Conservation (phyloP, 345 rosid genomes). For the Gossypium turneri region DNA sequence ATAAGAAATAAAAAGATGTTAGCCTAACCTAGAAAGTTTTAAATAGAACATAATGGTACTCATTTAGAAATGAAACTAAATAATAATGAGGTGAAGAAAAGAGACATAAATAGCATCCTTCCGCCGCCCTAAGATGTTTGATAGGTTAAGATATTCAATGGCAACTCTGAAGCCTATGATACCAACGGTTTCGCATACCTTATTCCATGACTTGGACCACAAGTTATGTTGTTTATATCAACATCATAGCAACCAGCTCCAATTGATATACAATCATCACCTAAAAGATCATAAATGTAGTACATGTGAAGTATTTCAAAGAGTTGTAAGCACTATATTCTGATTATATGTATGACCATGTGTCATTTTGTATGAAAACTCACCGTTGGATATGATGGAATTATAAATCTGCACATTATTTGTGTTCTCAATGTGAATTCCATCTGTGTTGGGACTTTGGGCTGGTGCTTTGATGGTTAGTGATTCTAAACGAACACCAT, state of each 20-base stretch:
- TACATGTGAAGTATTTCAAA: not conserved
- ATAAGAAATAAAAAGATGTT: conserved; percentile 6
- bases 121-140: conserved; percentile 2
- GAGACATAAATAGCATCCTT: not conserved
- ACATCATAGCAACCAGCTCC: conserved; percentile 75
- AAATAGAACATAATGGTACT: not conserved
- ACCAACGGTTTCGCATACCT: conserved; percentile 36
- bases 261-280: conserved; percentile 86
- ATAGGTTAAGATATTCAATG: not conserved
- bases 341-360: not conserved
- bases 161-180: not conserved
- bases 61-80: not conserved
- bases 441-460: conserved; percentile 84
- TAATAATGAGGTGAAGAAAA: conserved; percentile 3
- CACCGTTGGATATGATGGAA: conserved; percentile 74
- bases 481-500: conserved; percentile 37
- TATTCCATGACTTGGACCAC: conserved; percentile 95
- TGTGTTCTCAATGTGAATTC: conserved; percentile 73
- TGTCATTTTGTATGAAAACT: not conserved
- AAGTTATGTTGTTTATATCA: conserved; percentile 68
- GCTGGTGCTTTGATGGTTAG: conserved; percentile 62
- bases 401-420: conserved; percentile 54
- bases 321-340: not conserved
- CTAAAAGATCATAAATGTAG: conserved; percentile 23
- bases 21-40: not conserved